These are phyloP conservation scores for Lanmaoa rubissima DNA, from an alignment of 768 basidiomycete genomes.

Conservation along the genomic window DNA sequence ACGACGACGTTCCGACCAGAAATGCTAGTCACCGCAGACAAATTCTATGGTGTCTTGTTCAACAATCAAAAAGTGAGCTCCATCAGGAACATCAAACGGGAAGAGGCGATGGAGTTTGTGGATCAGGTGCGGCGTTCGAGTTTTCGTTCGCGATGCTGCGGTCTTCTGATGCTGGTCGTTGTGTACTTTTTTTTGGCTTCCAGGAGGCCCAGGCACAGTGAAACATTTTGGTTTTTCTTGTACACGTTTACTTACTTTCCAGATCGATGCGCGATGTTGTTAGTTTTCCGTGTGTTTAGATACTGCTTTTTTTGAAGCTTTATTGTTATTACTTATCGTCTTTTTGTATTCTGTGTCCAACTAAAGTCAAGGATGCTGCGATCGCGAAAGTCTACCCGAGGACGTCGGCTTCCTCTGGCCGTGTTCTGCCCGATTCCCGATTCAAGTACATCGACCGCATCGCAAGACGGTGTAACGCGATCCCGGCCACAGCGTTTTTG, in stretches of 20 bases:
- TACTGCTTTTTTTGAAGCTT: background rate
- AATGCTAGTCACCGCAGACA: conserved; percentile 93
- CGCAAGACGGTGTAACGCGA: background rate
- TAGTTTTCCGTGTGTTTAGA: background rate
- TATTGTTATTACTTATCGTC: conserved; percentile 24
- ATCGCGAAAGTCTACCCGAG: background rate
- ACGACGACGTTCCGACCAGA: conserved; percentile 98
- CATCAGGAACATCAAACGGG: conserved; percentile 80
- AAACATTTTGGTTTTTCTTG: background rate
- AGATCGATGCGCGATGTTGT: background rate
- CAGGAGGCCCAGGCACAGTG: conserved; percentile 52
- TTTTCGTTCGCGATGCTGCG: background rate
- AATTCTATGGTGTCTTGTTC: conserved; percentile 96
- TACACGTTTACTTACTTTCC: background rate
- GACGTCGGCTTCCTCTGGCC: background rate
- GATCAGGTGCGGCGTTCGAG: conserved; percentile 59
- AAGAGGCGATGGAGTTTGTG: conserved; percentile 93
- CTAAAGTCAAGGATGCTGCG: background rate
- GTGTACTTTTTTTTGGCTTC: background rate
- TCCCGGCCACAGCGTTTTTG: background rate
- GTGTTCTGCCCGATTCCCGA: background rate
- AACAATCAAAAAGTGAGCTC: conserved; percentile 94
- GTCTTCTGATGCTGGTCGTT: background rate
- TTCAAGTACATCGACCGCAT: background rate
- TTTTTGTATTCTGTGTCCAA: background rate